A percentile compares a stretch with the other conserved stretches of the same genome.
Evolutionary conservation across 2,329 filamentous ascomycete genomes (phyloP).

Genomic region (Fusarium sp.): DNA sequence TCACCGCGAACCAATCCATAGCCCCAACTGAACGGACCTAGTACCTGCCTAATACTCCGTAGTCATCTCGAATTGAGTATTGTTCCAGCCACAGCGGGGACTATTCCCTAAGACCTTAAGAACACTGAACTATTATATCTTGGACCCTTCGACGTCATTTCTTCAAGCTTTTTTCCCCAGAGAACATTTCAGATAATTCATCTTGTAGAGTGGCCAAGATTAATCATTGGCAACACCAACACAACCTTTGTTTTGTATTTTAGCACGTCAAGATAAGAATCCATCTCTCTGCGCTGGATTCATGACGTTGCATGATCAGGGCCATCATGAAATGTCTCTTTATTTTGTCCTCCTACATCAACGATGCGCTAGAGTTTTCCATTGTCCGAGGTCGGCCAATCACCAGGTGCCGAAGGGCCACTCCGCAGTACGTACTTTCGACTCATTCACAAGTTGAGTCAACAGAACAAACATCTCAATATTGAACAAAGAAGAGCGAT

Average conservation of each 20-base stretch:
- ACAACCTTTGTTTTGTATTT: background rate
- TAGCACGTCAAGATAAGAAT: background rate
- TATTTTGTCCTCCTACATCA: constrained; percentile 6
- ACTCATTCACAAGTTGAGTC: constrained; percentile 34
- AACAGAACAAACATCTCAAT: constrained; percentile 33
- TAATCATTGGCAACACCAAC: background rate
- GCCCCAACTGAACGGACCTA: background rate
- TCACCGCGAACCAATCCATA: background rate
- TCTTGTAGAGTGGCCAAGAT: background rate
- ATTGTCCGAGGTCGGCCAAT: constrained; percentile 38
- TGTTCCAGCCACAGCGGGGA: constrained; percentile 16
- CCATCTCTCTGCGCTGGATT: background rate
- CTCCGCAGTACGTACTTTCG: constrained; percentile 37
- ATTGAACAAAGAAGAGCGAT: constrained; percentile 20
- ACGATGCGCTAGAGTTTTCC: constrained; percentile 12
- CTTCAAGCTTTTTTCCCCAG: background rate
- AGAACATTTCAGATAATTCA: background rate
- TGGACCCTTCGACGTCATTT: constrained; percentile 14
- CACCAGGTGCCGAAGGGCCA: constrained; percentile 12
- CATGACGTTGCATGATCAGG: background rate
- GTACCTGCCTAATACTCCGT: no score
- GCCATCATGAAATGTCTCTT: constrained; percentile 17
- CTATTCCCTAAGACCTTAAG: background rate
- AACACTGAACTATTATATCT: background rate
- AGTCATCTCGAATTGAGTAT: background rate